These are phyloP conservation scores for Candida taoyuanica DNA, from an alignment of 805 yeast species.

Conservation along the genomic window DNA sequence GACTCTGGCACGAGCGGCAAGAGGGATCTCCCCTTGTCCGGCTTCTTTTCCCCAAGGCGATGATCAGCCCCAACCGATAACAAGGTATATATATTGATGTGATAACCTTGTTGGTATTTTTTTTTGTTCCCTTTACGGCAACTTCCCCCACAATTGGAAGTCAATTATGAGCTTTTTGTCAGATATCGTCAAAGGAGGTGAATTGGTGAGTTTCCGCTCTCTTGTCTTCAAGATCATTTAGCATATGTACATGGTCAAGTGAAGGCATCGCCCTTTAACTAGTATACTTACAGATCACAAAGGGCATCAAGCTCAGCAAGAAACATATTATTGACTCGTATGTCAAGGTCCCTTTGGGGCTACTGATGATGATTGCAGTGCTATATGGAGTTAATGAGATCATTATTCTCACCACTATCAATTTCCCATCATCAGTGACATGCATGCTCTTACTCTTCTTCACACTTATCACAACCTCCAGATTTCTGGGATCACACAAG, in stretches of 20 bases:
- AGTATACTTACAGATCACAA: not conserved
- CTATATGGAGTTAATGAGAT: conserved; percentile 27
- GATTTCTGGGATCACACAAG: conserved; percentile 32
- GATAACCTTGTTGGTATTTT: too few species aligned
- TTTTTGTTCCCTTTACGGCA: not conserved
- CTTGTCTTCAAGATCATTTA: too few species aligned
- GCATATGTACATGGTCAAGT: too few species aligned
- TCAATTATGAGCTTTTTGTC: too few species aligned
- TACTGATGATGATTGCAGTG: conserved; percentile 17
- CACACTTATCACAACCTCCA: conserved; percentile 36
- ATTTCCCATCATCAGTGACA: conserved; percentile 67
- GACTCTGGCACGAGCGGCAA: too few species aligned
- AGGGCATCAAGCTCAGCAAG: conserved; percentile 20
- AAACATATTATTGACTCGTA: conserved; percentile 21
- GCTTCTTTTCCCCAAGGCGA: not conserved
- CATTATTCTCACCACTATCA: conserved; percentile 30
- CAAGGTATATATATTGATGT: too few species aligned
- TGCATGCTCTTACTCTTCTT: conserved; percentile 60
- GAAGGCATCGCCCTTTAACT: too few species aligned
- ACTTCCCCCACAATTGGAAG: not conserved
- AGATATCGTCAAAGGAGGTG: too few species aligned
- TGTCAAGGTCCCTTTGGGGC: conserved; percentile 23
- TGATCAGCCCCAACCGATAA: not conserved
- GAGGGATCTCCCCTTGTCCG: not conserved
- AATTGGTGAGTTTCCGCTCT: too few species aligned